A percentile compares a stretch with the other conserved stretches of the same genome.
Evolutionary conservation across 2,329 filamentous ascomycete genomes (phyloP).

Genomic region (Chaetomiaceae sp.): DNA sequence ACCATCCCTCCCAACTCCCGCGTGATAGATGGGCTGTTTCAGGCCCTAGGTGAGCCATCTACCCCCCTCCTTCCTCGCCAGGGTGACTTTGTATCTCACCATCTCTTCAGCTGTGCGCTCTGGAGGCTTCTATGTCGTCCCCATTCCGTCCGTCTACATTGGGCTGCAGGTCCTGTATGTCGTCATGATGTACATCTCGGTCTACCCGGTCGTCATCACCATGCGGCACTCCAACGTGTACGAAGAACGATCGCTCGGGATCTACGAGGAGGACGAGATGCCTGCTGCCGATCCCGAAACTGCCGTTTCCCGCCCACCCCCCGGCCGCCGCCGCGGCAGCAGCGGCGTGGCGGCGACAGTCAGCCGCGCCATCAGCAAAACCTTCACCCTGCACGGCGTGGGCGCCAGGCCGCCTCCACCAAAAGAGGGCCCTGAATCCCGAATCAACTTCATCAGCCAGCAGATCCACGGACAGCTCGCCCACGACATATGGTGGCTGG

Average conservation of each 20-base stretch:
- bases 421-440: slow-evolving; percentile 33
- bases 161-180: slow-evolving; percentile 58
- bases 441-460: slow-evolving; percentile 47
- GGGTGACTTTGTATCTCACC: too few relatives aligned
- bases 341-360: not conserved
- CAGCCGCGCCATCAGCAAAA: slow-evolving; percentile 31
- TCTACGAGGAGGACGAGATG: slow-evolving; percentile 42
- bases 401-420: slow-evolving; percentile 31
- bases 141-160: slow-evolving; percentile 52
- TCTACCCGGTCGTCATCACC: slow-evolving; percentile 58
- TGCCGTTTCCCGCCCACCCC: not conserved
- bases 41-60: slow-evolving; percentile 47
- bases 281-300: slow-evolving; percentile 27
- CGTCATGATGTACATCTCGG: slow-evolving; percentile 64
- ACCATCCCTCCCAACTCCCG: slow-evolving; percentile 49
- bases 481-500: slow-evolving; percentile 63
- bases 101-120: slow-evolving; percentile 51
- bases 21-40: slow-evolving; percentile 59
- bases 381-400: slow-evolving; percentile 43
- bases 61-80: too few relatives aligned
- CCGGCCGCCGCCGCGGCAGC: slow-evolving; percentile 8
- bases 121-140: slow-evolving; percentile 62
- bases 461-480: slow-evolving; percentile 58
- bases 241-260: slow-evolving; percentile 62
- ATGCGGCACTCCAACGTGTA: slow-evolving; percentile 69